A percentile compares a stretch with the other conserved stretches of the same genome.
These are phyloP conservation scores for Artemisia argyi DNA, from an alignment of 129 eudicot species.

Conservation along the genomic window DNA sequence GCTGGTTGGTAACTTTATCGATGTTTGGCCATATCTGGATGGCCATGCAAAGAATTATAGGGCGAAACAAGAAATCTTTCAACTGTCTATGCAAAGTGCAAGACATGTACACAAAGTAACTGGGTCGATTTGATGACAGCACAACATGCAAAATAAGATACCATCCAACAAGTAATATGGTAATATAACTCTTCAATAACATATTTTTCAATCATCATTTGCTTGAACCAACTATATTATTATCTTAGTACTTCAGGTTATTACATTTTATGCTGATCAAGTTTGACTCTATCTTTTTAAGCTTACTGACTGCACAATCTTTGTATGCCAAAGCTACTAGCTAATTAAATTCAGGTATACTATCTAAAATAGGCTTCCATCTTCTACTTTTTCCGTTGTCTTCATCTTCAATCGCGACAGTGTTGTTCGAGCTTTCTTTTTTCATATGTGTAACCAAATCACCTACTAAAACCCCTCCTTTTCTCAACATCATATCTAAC, in stretches of 20 bases:
- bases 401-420: slow-evolving; percentile 23
- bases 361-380: slow-evolving; percentile 63
- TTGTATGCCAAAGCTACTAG: slow-evolving; percentile 35
- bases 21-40: not conserved
- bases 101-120: not conserved
- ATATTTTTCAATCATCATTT: not conserved
- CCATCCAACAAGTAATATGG: slow-evolving; percentile 10
- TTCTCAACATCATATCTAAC: slow-evolving; percentile 55
- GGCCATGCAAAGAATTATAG: not conserved
- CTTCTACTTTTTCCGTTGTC: slow-evolving; percentile 26
- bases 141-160: slow-evolving; percentile 7
- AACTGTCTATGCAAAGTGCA: too few species aligned
- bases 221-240: slow-evolving; percentile 28
- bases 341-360: slow-evolving; percentile 54
- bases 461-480: slow-evolving; percentile 51
- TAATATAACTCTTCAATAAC: not conserved
- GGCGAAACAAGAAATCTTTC: not conserved
- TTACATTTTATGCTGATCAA: slow-evolving; percentile 29
- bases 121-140: not conserved
- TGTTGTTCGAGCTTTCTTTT: slow-evolving; percentile 19
- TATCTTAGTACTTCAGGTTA: slow-evolving; percentile 21
- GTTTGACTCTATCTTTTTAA: slow-evolving; percentile 23
- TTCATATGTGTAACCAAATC: slow-evolving; percentile 45
- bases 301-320: slow-evolving; percentile 24
- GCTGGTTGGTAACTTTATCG: too few species aligned